phyloP scores from a whole-genome alignment of 257 asterid species.

The Solanum neorickii region DNA sequence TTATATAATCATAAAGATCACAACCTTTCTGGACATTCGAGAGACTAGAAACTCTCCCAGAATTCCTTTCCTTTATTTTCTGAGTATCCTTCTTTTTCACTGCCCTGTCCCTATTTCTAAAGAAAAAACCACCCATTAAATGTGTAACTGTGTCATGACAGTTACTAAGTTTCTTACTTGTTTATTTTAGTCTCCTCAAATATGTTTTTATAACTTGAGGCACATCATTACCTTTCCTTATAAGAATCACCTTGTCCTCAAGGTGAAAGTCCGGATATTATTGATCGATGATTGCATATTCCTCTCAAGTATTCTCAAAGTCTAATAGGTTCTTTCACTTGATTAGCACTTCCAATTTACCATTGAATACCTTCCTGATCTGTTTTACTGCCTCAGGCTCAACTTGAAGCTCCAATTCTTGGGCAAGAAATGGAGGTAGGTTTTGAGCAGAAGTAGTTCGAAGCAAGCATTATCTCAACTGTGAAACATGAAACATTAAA shows the following conservation, averaged over 20 bases:
- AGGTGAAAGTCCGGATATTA: neutral
- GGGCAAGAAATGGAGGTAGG: neutral
- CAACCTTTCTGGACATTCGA: too few species aligned
- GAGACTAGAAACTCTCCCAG: too few species aligned
- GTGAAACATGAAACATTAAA: neutral
- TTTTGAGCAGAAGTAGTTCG: neutral
- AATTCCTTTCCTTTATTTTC: too few species aligned
- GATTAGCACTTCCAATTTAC: too few species aligned
- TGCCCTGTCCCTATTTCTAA: too few species aligned
- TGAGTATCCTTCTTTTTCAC: too few species aligned
- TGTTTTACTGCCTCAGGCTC: neutral
- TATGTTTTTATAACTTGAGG: too few species aligned
- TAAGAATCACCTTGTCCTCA: neutral
- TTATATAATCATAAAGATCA: too few species aligned
- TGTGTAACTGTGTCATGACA: too few species aligned
- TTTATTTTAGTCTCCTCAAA: too few species aligned
- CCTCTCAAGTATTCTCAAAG: neutral
- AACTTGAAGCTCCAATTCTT: neutral
- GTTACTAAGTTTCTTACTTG: too few species aligned
- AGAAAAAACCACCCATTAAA: too few species aligned
- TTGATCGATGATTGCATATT: neutral
- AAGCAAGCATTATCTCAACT: neutral
- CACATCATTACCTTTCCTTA: neutral
- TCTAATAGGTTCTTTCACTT: neutral
- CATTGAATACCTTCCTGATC: neutral